Evolutionary conservation across 2,329 filamentous ascomycete species (phyloP), one percentile per base, ranked within the genome.

Genomic region (Paecilomyces formosus): DNA sequence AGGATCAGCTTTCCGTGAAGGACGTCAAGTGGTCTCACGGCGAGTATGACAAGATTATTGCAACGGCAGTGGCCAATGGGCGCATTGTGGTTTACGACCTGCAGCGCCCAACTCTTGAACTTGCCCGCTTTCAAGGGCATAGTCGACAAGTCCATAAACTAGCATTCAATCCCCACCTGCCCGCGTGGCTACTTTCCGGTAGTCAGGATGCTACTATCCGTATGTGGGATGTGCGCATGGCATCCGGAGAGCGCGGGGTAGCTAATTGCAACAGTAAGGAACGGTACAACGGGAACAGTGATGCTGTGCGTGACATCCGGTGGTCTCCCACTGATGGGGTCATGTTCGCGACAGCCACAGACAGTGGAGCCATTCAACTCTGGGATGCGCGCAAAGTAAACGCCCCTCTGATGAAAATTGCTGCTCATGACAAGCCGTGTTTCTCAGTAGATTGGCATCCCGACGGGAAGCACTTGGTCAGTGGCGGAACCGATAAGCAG

Each of bases 21-120:
- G 85, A 88, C 70, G 85, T 88, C 30, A 86, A 86, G 63, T 88
- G 85, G 85, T 86, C 85, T 55, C 84, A 86, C 72, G 82, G 83
- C 60, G 78, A 79, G 56, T 85, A 81, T 68, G 80, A 80, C 64
- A 80, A 81, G 60, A 81, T 81, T 64, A 84, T 88, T 62, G 85
- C 84, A 45, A 86, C 85, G 11, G 85, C 85, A 26, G 85, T 83
- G 24, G 81, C 82, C 56, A 87, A 85, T 72, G 85, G 85, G 62
- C 84, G 85, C 65, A 84, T 88, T 67, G 81, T 86, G 56, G 72
- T 87, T 58, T 88, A 87, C 69, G 84, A 88, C 72, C 75, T 88
- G 58, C 82, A 84, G 62, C 81, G 82, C 60, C 77, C 82, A 57
- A 83, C 82, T 56, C 74, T 86, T 51, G 85, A 86, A 68, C 78